Percentiles rank a stretch among this genome's conserved stretches.
Evolutionary conservation across 768 basidiomycete species (phyloP).

Genomic region (Mycena floridula): DNA sequence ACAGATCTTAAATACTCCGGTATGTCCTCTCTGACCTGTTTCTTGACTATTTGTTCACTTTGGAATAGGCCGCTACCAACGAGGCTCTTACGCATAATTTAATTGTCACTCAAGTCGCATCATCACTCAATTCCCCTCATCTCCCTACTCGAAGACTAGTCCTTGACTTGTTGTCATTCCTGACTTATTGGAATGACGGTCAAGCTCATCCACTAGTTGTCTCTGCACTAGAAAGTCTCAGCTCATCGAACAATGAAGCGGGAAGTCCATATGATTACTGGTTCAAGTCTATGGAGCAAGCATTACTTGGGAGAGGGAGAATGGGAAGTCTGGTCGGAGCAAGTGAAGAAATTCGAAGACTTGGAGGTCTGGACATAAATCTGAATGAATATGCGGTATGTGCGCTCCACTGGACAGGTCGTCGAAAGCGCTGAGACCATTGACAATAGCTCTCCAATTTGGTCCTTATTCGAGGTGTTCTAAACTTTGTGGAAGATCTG

Average conservation of each 20-base stretch:
- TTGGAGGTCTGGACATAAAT: conserved; percentile 56
- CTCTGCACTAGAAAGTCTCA: conserved; percentile 68
- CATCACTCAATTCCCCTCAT: conserved; percentile 77
- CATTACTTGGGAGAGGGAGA: conserved; percentile 78
- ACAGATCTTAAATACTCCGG: conserved; percentile 67
- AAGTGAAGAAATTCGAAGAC: conserved; percentile 79
- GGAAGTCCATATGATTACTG: conserved; percentile 76
- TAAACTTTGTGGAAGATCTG: conserved; percentile 64
- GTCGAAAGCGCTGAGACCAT: conserved; percentile 1
- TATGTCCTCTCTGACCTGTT: conserved; percentile 21
- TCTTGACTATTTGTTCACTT: conserved; percentile 8
- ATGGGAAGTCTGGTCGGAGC: conserved; percentile 97
- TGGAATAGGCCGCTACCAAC: conserved; percentile 49
- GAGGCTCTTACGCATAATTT: conserved; percentile 71
- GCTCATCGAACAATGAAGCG: conserved; percentile 55
- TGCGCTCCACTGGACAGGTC: no score
- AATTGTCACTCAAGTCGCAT: conserved; percentile 74
- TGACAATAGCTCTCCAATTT: conserved; percentile 57
- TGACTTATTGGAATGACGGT: conserved; percentile 60
- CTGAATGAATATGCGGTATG: conserved; percentile 85
- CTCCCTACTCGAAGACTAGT: conserved; percentile 73
- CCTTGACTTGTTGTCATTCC: conserved; percentile 72
- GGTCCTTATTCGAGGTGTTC: conserved; percentile 63
- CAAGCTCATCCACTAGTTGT: conserved; percentile 64
- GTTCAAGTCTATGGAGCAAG: conserved; percentile 77